Evolutionary conservation across 148 eudicot species (phyloP), one percentile per base, ranked within the genome.

Genomic region (Camellia lanceoleosa): DNA sequence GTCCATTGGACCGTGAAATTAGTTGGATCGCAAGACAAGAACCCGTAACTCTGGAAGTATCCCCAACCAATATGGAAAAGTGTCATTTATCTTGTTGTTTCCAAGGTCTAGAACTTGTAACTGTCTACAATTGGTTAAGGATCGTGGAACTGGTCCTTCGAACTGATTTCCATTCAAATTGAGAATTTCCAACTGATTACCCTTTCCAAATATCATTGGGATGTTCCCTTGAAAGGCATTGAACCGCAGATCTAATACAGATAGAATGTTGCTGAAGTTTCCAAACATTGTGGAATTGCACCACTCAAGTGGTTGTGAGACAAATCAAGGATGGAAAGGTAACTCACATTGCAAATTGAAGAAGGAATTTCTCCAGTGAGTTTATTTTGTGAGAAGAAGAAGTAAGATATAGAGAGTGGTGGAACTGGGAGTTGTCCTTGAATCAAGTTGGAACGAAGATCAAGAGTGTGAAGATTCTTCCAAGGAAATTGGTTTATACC

Each of bases 21-120:
- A 49, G 62, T 89, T 89, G 61, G 79, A 80, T 18, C 79, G 54
- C 14, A 89, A 51, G 11, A 80, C 68, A 13, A 89, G 84, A 52
- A 89, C 88, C 2, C 77, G 80, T 52, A 90, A 74, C 2, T 77
- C 44, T 4, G 71, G 79, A 56, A 71, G 55, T 55, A 63, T 83
- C 43, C 42, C 60, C 77, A 86, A 81, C 30, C 66, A 78, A n/a
- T 81, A 76, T 3, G 91, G 89, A 51, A 85, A 88, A 6, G 81
- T 80, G 49, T 80, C 88, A 55, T n/a, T 61, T 0, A 90, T 41
- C 13, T 30, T 75, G 76, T 89, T 89, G 69, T 87, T 82, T 1
- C 87, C 88, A 1, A 89, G 73, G 61, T 91, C 78, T 69, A 91
- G 47, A 15, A 87, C 84, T 68, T 80, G 82, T 3, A 86, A 58